A percentile compares a stretch with the other conserved stretches of the same genome.
Conservation (phyloP, 176 grass and related monocot species). For the Triticum aestivum region IWGSC_CS_RefSeq_v2.1 NC_057807.1:634046380-634046879, state of each 20-base stretch:
- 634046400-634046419: background rate
- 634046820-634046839: background rate
- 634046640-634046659: conserved; percentile 43
- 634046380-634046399: conserved; percentile 53
- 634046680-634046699: conserved; percentile 85
- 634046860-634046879: background rate
- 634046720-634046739: conserved; percentile 98
- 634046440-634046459: background rate
- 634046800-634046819: background rate
- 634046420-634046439: background rate
- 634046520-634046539: too few relatives aligned
- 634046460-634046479: background rate
- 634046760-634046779: conserved; percentile 55
- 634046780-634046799: background rate
- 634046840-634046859: background rate
- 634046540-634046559: conserved; percentile 82
- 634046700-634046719: conserved; percentile 96
- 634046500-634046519: too few relatives aligned
- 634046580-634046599: background rate
- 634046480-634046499: too few relatives aligned
- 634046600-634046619: conserved; percentile 17
- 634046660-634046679: conserved; percentile 85
- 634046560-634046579: conserved; percentile 53
- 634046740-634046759: conserved; percentile 73
- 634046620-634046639: conserved; percentile 8